phyloP scores from a whole-genome alignment of 257 asterid species.

The Solanum gracilifrons region DNA sequence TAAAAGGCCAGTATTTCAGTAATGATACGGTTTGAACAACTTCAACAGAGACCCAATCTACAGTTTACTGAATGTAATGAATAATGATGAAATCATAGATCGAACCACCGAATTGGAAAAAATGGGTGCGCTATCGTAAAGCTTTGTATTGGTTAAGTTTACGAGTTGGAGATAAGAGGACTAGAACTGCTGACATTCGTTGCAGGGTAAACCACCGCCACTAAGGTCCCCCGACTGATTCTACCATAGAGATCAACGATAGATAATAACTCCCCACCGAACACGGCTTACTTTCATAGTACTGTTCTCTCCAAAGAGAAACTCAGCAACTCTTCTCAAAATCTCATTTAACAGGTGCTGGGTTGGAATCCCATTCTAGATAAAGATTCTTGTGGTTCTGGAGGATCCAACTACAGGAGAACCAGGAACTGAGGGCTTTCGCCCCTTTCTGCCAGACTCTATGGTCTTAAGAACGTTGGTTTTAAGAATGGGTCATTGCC shows the following conservation, averaged over 20 bases:
- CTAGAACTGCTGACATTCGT: background rate
- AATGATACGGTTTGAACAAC: background rate
- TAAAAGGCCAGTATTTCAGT: background rate
- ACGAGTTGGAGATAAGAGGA: background rate
- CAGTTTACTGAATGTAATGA: background rate
- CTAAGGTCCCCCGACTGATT: background rate
- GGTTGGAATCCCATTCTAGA: background rate
- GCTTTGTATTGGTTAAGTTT: background rate
- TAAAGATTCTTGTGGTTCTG: background rate
- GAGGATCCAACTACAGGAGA: background rate
- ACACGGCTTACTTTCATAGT: background rate
- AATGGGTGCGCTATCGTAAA: background rate
- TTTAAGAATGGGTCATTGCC: background rate
- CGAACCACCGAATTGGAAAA: background rate
- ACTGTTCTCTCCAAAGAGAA: background rate
- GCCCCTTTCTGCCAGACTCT: background rate
- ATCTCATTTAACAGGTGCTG: background rate
- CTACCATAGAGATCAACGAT: background rate
- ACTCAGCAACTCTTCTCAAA: background rate
- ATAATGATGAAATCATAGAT: background rate
- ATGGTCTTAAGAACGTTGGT: background rate
- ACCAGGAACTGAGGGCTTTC: background rate
- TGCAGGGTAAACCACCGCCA: background rate
- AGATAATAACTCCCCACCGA: background rate
- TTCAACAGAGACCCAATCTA: background rate